Percentiles rank a stretch among this genome's conserved stretches.
These are phyloP conservation scores for Rhodofomes roseus DNA, from an alignment of 1,284 basidiomycete species.

Conservation along the genomic window DNA sequence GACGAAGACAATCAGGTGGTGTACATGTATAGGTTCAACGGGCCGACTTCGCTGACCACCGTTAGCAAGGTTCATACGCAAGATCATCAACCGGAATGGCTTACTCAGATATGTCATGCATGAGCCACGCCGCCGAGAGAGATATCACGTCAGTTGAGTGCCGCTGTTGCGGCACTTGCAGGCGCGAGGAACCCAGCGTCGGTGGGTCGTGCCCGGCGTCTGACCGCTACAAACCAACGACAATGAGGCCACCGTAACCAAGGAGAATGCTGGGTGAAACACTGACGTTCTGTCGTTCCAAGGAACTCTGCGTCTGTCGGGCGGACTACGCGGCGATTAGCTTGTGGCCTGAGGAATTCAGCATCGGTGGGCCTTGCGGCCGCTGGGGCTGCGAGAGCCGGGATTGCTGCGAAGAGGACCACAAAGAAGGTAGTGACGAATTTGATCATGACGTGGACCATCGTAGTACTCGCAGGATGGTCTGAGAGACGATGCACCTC, in stretches of 20 bases:
- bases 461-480: no score
- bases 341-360: background rate
- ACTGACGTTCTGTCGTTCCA: background rate
- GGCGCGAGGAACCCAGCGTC: background rate
- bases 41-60: no score
- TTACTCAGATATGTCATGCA: no score
- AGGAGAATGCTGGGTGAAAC: background rate
- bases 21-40: no score
- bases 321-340: background rate
- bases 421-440: background rate
- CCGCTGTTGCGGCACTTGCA: background rate
- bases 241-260: background rate
- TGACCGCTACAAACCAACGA: background rate
- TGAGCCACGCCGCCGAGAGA: no score
- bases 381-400: background rate
- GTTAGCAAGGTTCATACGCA: no score
- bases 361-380: background rate
- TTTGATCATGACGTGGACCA: background rate
- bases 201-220: background rate
- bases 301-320: background rate
- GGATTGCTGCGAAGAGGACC: background rate
- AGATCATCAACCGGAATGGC: no score
- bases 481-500: background rate
- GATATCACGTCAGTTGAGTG: no score
- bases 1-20: no score